phyloP scores from a whole-genome alignment of 2,329 filamentous ascomycete genomes.

The Alternaria panax region DNA sequence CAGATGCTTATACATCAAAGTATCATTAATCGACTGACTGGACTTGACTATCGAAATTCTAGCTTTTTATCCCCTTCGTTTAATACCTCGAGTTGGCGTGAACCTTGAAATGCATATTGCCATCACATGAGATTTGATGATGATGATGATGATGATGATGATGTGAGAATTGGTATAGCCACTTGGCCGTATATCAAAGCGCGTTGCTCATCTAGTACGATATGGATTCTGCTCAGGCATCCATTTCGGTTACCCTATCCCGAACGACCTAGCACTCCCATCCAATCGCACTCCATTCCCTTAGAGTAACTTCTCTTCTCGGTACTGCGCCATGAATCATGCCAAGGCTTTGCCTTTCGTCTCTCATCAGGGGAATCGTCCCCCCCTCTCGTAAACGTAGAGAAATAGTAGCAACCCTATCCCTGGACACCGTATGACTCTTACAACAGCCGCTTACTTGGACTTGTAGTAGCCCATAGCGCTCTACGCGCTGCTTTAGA shows the following conservation, averaged over 20 bases:
- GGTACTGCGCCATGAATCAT: not conserved
- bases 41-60: not conserved
- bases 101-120: not conserved
- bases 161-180: not conserved
- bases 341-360: not conserved
- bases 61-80: not conserved
- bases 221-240: not conserved
- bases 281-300: not conserved
- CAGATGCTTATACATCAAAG: not conserved
- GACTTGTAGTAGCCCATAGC: not conserved
- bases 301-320: not conserved
- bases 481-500: not conserved
- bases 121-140: not conserved
- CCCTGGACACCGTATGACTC: not conserved
- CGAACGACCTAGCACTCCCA: not conserved
- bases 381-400: not conserved
- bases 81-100: not conserved
- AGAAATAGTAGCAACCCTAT: not conserved
- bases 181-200: not conserved
- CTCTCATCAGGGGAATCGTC: not conserved
- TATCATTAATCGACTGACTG: not conserved
- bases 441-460: not conserved
- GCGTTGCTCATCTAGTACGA: not conserved
- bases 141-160: too few species aligned
- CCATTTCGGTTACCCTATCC: not conserved